Percentiles rank a stretch among this genome's conserved stretches.
Evolutionary conservation across 1,284 basidiomycete genomes (phyloP).

Genomic region (Melampsora larici-populina): DNA sequence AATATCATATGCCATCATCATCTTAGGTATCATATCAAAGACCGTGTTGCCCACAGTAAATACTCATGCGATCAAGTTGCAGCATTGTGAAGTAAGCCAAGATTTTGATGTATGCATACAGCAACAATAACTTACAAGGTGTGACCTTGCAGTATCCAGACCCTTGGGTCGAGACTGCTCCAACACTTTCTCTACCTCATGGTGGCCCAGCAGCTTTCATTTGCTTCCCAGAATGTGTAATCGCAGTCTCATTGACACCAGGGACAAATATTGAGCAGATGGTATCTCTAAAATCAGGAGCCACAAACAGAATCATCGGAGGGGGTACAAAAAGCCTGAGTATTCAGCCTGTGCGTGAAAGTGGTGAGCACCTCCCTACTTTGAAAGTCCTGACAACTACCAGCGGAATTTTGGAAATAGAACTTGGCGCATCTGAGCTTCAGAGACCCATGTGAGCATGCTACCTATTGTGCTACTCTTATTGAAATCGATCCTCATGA

Average conservation of each 20-base stretch:
- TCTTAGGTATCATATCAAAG: constrained; percentile 29
- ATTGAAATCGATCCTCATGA: neutral
- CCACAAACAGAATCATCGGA: constrained; percentile 36
- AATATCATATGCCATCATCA: constrained; percentile 32
- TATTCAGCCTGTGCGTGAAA: constrained; percentile 27
- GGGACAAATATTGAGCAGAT: constrained; percentile 33
- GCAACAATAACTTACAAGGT: neutral
- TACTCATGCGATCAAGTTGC: constrained; percentile 17
- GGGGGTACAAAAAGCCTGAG: constrained; percentile 12
- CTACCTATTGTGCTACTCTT: neutral
- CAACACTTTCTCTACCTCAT: no score
- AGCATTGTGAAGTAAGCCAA: constrained; percentile 29
- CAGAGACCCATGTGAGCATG: constrained; percentile 11
- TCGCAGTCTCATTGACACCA: no score
- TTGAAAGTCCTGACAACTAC: constrained; percentile 46
- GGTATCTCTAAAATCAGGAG: constrained; percentile 15
- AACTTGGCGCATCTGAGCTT: constrained; percentile 35
- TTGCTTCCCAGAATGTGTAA: constrained; percentile 45
- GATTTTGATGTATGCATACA: neutral
- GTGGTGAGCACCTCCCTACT: constrained; percentile 27
- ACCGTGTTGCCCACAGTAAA: constrained; percentile 29
- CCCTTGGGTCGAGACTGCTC: no score
- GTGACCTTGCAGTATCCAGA: no score
- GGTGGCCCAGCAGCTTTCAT: constrained; percentile 50
- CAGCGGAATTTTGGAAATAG: no score